Evolutionary conservation across 2,329 filamentous ascomycete genomes (phyloP).

Genomic region (Diaporthe amygdali): DNA sequence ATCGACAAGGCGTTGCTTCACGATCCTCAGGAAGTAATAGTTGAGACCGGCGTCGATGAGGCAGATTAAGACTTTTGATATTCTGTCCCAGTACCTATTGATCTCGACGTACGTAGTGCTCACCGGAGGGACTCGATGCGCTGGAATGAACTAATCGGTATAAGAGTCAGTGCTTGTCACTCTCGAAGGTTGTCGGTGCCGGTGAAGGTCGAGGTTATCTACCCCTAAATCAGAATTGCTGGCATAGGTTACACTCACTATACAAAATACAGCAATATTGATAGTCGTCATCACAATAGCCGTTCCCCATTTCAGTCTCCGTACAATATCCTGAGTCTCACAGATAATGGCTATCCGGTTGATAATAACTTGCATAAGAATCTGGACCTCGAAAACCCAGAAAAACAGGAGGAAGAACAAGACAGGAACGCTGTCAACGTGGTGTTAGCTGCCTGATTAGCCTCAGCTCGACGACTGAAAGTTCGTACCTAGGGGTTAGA

Average conservation of each 20-base stretch:
- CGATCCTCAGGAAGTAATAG: slow-evolving; percentile 54
- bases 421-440: neutral
- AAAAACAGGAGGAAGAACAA: slow-evolving; percentile 42
- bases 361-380: slow-evolving; percentile 60
- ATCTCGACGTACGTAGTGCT: slow-evolving; percentile 40
- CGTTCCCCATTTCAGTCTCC: slow-evolving; percentile 51
- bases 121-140: slow-evolving; percentile 38
- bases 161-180: neutral
- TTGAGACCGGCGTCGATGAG: slow-evolving; percentile 57
- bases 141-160: slow-evolving; percentile 49
- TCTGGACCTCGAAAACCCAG: slow-evolving; percentile 53
- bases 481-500: slow-evolving; percentile 36
- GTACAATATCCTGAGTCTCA: slow-evolving; percentile 42
- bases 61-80: slow-evolving; percentile 57
- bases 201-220: neutral
- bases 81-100: slow-evolving; percentile 58
- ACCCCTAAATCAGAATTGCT: neutral
- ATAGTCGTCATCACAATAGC: slow-evolving; percentile 50
- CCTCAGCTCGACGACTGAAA: neutral
- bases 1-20: slow-evolving; percentile 50
- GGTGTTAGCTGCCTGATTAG: neutral
- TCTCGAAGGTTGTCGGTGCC: neutral
- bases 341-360: slow-evolving; percentile 57
- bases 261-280: slow-evolving; percentile 48
- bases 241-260: neutral